A percentile compares a stretch with the other conserved stretches of the same genome.
phyloP scores from a whole-genome alignment of 169 alveolate genomes.

The Plasmodium knowlesi region DNA sequence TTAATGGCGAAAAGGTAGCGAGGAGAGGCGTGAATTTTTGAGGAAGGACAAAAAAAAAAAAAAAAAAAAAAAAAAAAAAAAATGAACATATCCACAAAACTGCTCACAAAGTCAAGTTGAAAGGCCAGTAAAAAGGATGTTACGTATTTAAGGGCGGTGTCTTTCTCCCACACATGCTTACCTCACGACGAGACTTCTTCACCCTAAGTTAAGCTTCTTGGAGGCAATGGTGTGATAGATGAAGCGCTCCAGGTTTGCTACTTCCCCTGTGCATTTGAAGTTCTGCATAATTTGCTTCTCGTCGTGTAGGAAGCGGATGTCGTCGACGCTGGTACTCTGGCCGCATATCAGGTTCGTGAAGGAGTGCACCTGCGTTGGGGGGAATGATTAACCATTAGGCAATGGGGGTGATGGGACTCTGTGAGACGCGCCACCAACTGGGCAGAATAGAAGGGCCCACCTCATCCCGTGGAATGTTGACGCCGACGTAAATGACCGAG shows the following conservation, averaged over 20 bases:
- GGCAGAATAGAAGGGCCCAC: neutral
- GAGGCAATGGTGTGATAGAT: constrained; percentile 55
- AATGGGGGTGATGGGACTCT: neutral
- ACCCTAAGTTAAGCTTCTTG: constrained; percentile 31
- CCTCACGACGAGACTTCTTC: neutral
- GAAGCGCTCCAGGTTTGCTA: constrained; percentile 17
- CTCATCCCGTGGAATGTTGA: constrained; percentile 26
- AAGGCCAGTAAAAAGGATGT: neutral
- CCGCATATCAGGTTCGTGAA: constrained; percentile 24
- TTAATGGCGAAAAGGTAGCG: neutral
- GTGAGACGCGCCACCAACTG: neutral
- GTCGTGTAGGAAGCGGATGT: constrained; percentile 18
- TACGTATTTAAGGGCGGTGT: neutral
- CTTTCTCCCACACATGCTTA: neutral
- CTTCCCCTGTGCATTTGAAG: constrained; percentile 31
- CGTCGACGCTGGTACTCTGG: neutral
- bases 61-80: too few relatives aligned
- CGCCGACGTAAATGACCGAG: constrained; percentile 62
- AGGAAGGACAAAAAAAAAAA: neutral
- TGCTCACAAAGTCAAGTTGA: neutral
- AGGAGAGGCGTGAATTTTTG: neutral
- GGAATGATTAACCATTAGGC: neutral
- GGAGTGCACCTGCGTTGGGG: neutral
- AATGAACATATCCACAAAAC: neutral
- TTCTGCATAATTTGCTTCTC: constrained; percentile 14